phyloP scores from a whole-genome alignment of 441 rosid genomes.

The Brassica balearica region DNA sequence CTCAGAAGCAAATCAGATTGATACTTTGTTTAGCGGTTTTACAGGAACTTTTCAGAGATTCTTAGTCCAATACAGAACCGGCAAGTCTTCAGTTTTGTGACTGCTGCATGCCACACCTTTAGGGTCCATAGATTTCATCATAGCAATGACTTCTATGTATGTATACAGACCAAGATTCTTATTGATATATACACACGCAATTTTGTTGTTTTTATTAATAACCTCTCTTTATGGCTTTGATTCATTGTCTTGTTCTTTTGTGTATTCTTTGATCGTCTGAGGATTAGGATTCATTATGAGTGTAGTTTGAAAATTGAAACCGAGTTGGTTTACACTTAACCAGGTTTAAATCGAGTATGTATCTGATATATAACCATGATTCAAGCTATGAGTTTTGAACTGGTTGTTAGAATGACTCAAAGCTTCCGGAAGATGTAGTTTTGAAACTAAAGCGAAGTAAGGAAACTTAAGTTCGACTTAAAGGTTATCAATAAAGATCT shows the following conservation, averaged over 20 bases:
- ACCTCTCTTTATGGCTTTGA: not conserved
- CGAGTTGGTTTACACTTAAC: conserved; percentile 1
- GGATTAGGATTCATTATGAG: not conserved
- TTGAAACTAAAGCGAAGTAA: not conserved
- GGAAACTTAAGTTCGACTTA: conserved; percentile 2
- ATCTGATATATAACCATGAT: not conserved
- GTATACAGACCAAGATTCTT: conserved; percentile 7
- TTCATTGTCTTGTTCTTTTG: not conserved
- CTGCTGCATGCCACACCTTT: not conserved
- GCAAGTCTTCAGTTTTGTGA: conserved; percentile 34
- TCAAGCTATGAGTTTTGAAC: not conserved
- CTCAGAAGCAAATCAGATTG: conserved; percentile 58
- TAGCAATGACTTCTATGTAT: conserved; percentile 22
- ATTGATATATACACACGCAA: conserved; percentile 2
- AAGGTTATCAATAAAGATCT: conserved; percentile 4
- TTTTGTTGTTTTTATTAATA: not conserved
- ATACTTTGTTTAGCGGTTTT: conserved; percentile 14
- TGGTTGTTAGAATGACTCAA: not conserved
- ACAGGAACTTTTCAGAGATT: too few species aligned
- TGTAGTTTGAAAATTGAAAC: not conserved
- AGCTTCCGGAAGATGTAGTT: not conserved
- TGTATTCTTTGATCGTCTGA: not conserved
- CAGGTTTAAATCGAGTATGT: not conserved
- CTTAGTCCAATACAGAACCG: conserved; percentile 32
- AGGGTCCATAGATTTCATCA: conserved; percentile 2